These are phyloP conservation scores for Boletellus ananas DNA, from an alignment of 768 basidiomycete species.

Conservation along the genomic window DNA sequence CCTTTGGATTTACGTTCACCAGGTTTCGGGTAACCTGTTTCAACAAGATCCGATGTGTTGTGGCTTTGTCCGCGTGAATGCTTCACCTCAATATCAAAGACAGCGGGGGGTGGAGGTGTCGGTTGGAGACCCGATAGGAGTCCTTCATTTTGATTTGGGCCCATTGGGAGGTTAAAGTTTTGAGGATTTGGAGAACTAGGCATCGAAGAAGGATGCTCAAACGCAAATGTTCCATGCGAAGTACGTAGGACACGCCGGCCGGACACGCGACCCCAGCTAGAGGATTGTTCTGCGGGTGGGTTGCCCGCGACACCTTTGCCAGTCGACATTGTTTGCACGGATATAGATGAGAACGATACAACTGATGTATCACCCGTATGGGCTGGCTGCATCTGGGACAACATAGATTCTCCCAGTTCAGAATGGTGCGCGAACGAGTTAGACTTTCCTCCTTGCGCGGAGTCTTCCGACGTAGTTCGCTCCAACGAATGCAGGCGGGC, in stretches of 20 bases:
- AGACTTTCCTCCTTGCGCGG: slow-evolving; percentile 15
- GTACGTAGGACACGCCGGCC: slow-evolving; percentile 38
- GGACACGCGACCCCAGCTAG: slow-evolving; percentile 57
- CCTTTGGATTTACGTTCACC: slow-evolving; percentile 30
- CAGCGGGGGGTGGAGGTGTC: slow-evolving; percentile 25
- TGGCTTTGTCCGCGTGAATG: slow-evolving; percentile 23
- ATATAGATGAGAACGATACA: slow-evolving; percentile 31
- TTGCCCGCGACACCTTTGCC: slow-evolving; percentile 19
- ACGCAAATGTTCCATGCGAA: slow-evolving; percentile 61
- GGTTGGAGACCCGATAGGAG: slow-evolving; percentile 7
- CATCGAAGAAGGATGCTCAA: slow-evolving; percentile 64
- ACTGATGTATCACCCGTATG: slow-evolving; percentile 35
- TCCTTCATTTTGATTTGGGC: slow-evolving; percentile 7
- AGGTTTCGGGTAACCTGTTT: slow-evolving; percentile 8
- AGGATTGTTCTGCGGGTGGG: slow-evolving; percentile 39
- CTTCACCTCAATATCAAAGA: slow-evolving; percentile 31
- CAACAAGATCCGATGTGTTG: slow-evolving; percentile 24
- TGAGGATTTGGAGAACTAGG: slow-evolving; percentile 33
- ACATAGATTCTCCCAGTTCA: slow-evolving; percentile 18
- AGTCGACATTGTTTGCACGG: slow-evolving; percentile 41
- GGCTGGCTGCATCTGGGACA: slow-evolving; percentile 32
- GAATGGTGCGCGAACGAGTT: slow-evolving; percentile 5
- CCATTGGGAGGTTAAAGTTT: slow-evolving; percentile 17
- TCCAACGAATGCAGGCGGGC: slow-evolving; percentile 17
- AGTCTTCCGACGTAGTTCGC: slow-evolving; percentile 27